Conservation (phyloP, 176 grass and related monocot species). For the Carex cristatella region DNA sequence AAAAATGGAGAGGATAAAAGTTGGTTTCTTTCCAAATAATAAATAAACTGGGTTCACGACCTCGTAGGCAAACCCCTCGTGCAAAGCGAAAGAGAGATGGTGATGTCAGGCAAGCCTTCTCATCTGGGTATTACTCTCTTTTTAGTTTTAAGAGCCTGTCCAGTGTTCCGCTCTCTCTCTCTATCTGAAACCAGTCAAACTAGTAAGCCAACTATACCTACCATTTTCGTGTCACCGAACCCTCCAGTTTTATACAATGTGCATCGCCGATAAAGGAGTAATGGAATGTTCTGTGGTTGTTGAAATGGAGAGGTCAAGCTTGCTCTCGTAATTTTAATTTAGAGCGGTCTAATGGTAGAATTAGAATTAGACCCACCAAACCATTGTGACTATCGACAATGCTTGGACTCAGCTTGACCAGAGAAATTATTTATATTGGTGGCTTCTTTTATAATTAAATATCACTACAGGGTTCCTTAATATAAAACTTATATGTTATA, state of each 20-base stretch:
- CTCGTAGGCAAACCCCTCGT: slow-evolving; percentile 25
- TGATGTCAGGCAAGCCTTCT: slow-evolving; percentile 9
- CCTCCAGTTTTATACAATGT: background rate
- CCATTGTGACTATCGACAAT: background rate
- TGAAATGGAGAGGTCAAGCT: background rate
- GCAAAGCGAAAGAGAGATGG: slow-evolving; percentile 20
- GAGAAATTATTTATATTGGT: background rate
- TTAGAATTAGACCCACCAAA: background rate
- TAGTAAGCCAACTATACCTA: background rate
- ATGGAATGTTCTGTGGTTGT: background rate
- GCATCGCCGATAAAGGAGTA: too few relatives aligned
- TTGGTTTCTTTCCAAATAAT: background rate
- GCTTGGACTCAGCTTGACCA: background rate
- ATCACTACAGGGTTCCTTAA: too few relatives aligned
- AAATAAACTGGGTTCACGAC: background rate
- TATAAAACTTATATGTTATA: too few relatives aligned
- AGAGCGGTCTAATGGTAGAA: background rate
- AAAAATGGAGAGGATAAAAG: background rate
- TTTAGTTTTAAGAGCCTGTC: slow-evolving; percentile 11
- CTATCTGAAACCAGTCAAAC: background rate
- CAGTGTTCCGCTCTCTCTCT: background rate
- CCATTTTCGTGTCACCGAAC: background rate
- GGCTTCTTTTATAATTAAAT: too few relatives aligned
- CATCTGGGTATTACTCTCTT: slow-evolving; percentile 30
- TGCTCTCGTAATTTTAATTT: background rate